Conservation (phyloP, 2,329 filamentous ascomycete species). For the Colletotrichum destructivum region DNA sequence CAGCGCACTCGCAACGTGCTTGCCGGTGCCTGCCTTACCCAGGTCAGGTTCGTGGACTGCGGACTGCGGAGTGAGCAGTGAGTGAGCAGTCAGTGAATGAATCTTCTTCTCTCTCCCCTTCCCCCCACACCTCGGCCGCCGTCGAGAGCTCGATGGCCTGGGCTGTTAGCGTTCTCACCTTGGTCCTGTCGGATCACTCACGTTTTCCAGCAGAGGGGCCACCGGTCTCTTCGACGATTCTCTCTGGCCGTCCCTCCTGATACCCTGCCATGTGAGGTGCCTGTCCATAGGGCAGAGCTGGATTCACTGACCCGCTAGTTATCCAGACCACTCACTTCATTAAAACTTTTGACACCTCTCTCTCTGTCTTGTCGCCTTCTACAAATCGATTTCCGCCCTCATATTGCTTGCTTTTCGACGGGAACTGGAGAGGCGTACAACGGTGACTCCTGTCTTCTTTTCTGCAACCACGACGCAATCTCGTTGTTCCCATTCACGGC, state of each 20-base stretch:
- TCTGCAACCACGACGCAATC: not conserved
- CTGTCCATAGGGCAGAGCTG: slow-evolving; percentile 32
- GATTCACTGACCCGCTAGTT: slow-evolving; percentile 7
- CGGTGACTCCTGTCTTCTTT: not conserved
- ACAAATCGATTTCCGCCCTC: not conserved
- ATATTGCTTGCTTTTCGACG: slow-evolving; percentile 11
- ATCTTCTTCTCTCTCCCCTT: slow-evolving; percentile 13
- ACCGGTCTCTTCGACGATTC: slow-evolving; percentile 24
- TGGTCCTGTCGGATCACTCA: slow-evolving; percentile 25
- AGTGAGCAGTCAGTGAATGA: not conserved
- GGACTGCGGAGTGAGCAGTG: no score
- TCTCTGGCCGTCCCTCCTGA: not conserved
- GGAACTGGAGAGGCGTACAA: not conserved
- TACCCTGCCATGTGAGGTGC: slow-evolving; percentile 30
- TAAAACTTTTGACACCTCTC: slow-evolving; percentile 3
- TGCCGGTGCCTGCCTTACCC: slow-evolving; percentile 33
- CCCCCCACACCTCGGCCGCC: slow-evolving; percentile 6
- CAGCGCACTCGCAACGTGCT: slow-evolving; percentile 26
- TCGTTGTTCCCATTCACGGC: not conserved
- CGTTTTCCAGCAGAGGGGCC: slow-evolving; percentile 19
- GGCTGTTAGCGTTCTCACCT: slow-evolving; percentile 8
- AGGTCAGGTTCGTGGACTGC: slow-evolving; percentile 15
- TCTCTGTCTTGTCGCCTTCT: slow-evolving; percentile 8
- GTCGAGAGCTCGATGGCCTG: slow-evolving; percentile 4
- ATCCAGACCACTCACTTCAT: slow-evolving; percentile 32